Conservation (phyloP, 805 yeast species). For the Yamadazyma scolyti region DNA sequence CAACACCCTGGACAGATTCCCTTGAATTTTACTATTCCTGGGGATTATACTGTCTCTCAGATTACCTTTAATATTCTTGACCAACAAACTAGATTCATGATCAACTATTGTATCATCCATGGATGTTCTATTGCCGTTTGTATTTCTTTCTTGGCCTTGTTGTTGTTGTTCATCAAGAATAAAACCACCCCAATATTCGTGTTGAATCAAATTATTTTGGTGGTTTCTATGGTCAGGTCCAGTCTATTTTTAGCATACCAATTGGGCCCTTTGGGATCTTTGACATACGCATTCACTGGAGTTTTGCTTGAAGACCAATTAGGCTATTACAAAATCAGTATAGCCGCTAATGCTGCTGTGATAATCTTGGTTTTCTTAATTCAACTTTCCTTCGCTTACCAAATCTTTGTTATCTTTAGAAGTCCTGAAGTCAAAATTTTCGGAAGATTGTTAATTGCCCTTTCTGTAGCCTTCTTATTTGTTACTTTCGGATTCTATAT, state of each 20-base stretch:
- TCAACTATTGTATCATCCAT: conserved; percentile 13
- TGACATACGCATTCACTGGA: conserved; percentile 41
- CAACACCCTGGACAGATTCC: conserved; percentile 8
- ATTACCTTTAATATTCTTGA: conserved; percentile 14
- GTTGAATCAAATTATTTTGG: conserved; percentile 62
- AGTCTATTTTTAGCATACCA: conserved; percentile 46
- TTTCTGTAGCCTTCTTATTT: conserved; percentile 32
- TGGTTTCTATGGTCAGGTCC: conserved; percentile 56
- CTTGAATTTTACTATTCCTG: conserved; percentile 13
- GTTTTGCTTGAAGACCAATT: conserved; percentile 21
- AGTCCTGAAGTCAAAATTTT: conserved; percentile 46
- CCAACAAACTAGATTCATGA: conserved; percentile 4
- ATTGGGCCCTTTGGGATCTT: conserved; percentile 47
- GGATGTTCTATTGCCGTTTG: conserved; percentile 16
- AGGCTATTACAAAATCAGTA: conserved; percentile 44
- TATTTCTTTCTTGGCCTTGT: conserved; percentile 11
- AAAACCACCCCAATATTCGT: conserved; percentile 67
- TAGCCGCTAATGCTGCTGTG: conserved; percentile 60
- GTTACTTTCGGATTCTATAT: conserved; percentile 60
- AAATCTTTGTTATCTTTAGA: conserved; percentile 66
- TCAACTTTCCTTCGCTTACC: conserved; percentile 66
- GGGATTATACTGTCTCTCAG: conserved; percentile 4
- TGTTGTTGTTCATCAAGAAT: conserved; percentile 28
- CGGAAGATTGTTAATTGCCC: conserved; percentile 34
- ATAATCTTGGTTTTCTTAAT: conserved; percentile 57